phyloP scores from a whole-genome alignment of 2,329 filamentous ascomycete genomes.

The Xylariales sp. region DNA sequence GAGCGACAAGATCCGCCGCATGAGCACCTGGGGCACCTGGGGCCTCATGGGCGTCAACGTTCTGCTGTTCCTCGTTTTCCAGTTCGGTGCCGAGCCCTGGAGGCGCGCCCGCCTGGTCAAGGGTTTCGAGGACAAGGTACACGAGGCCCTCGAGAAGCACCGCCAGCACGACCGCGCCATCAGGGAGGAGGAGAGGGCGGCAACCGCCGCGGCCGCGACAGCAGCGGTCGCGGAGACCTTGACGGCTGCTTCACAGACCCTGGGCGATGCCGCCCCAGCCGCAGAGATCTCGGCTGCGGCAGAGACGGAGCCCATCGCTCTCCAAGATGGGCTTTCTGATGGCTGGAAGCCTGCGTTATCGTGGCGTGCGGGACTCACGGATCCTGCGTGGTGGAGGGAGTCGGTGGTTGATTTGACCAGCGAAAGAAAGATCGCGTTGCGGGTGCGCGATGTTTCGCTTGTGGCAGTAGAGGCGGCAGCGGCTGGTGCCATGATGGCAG shows the following conservation, averaged over 20 bases:
- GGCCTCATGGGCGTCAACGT: conserved; percentile 97
- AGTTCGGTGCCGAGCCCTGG: conserved; percentile 93
- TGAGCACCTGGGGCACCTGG: conserved; percentile 98
- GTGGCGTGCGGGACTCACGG: conserved; percentile 39
- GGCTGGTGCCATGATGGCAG: conserved; percentile 59
- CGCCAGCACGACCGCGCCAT: conserved; percentile 44
- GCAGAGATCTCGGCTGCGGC: not conserved
- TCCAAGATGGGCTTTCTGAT: conserved; percentile 8
- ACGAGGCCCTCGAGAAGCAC: conserved; percentile 66
- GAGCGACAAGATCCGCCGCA: conserved; percentile 94
- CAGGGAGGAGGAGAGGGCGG: conserved; percentile 29
- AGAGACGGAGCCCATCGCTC: conserved; percentile 14
- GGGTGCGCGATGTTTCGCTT: conserved; percentile 67
- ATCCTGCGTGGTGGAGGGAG: conserved; percentile 42
- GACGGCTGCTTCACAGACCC: conserved; percentile 5
- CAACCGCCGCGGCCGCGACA: conserved; percentile 18
- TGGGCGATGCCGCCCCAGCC: not conserved
- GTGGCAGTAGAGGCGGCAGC: conserved; percentile 63
- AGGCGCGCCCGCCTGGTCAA: conserved; percentile 73
- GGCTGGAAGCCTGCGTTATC: conserved; percentile 12
- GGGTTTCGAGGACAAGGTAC: conserved; percentile 76
- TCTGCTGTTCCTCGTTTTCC: conserved; percentile 76
- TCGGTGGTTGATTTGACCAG: conserved; percentile 58
- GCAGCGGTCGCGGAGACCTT: conserved; percentile 23
- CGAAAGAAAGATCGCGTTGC: conserved; percentile 57